Percentiles rank a stretch among this genome's conserved stretches.
Evolutionary conservation across 139 green algal genomes (phyloP).

Genomic region (Raphidocelis subcapitata): DNA sequence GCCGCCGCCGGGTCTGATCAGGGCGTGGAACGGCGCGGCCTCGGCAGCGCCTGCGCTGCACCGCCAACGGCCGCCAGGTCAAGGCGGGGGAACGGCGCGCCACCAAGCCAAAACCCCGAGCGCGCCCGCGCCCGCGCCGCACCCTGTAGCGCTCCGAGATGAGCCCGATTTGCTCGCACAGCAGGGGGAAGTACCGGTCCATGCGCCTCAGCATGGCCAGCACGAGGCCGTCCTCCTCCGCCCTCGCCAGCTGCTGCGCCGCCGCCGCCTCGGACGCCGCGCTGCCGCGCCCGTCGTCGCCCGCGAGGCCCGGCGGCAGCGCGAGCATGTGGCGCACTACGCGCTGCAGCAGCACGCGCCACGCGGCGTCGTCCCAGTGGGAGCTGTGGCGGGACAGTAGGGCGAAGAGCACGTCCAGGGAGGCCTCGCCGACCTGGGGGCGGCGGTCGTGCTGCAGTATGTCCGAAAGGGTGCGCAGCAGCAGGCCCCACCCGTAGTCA

Average conservation of each 20-base stretch:
- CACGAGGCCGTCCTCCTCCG: slow-evolving; percentile 16
- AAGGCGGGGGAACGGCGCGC: no score
- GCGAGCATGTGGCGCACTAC: slow-evolving; percentile 34
- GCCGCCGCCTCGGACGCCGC: not conserved
- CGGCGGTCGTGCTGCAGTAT: slow-evolving; percentile 43
- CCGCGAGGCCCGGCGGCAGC: slow-evolving; percentile 17
- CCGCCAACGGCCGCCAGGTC: no score
- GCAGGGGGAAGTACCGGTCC: slow-evolving; percentile 36
- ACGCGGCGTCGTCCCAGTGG: slow-evolving; percentile 43
- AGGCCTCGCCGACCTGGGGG: slow-evolving; percentile 33
- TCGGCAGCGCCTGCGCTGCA: no score
- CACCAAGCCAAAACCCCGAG: no score
- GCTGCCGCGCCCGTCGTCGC: not conserved
- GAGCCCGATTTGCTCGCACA: slow-evolving; percentile 29
- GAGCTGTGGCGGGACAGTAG: slow-evolving; percentile 27
- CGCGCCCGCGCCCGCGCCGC: no score
- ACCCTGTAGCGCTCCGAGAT: no score
- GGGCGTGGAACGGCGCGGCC: no score
- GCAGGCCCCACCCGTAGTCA: slow-evolving; percentile 25
- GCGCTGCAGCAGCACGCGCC: slow-evolving; percentile 40
- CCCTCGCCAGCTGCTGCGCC: not conserved
- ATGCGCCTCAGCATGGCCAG: slow-evolving; percentile 36
- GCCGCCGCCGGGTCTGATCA: no score
- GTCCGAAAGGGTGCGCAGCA: slow-evolving; percentile 32
- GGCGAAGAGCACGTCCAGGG: slow-evolving; percentile 40